Base-by-base conservation (phyloP, 164 flowering plant genomes). In the Magnolia kwangsiensis region DNA sequence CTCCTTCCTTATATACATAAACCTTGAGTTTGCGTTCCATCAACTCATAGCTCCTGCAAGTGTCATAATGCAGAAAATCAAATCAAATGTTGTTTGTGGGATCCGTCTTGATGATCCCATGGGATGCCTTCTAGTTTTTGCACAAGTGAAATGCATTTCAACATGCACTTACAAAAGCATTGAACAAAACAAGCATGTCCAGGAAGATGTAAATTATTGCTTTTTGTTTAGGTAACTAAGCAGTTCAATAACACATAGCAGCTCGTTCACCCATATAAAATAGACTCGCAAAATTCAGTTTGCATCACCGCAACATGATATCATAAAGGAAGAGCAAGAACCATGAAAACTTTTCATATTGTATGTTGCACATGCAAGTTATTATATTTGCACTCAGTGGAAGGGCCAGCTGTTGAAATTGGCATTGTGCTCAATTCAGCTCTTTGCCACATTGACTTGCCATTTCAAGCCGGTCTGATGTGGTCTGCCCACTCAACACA, bases 1-100 rank as follows among this genome's bases (percentile, higher is more conserved):
- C 61, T 65, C 77, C 77, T 11, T 75, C 77, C 77, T 66, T 65
- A 27, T 75, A 75, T 58, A 66, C 50, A 51, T 75, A 75, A 19
- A 75, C 63, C 63, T 75, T 75, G 71, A 75, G 66, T 51, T 31
- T 75, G 18, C 69, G 59, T 58, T 75, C 77, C 77, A 75, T 75
- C 67, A 75, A 66, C 24, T 75, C 72, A 50, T 75, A 75, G 71
- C 77, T 75, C 77, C 77, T 75, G 71, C 20, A 75, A 50, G 23
- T 8, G 58, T 49, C 24, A 50, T 20, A n/a, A 50, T n/a, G 7
- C 5, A 70, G n/a, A 20, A 49, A 8, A 16, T 69, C 29, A n/a
- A 69, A 37, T 16, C 13, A 70, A 20, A 70, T 70, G 58, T n/a
- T 70, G 9, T 13, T 49, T 11, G n/a, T n/a, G 49, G 19, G 55